Conservation (phyloP, 2,329 filamentous ascomycete species). For the Penicillium sp. region DNA sequence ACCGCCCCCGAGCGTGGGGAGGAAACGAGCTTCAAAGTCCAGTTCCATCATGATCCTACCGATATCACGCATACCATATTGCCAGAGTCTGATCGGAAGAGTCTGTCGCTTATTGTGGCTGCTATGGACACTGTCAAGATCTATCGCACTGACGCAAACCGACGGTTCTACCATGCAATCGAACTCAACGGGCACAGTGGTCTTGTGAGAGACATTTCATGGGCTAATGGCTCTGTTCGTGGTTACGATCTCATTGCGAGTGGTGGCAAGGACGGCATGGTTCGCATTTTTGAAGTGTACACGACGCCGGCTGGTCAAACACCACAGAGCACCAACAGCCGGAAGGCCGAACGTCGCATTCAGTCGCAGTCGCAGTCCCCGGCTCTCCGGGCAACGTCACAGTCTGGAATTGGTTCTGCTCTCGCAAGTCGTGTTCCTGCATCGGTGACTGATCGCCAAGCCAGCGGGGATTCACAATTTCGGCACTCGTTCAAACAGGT, state of each 20-base stretch:
- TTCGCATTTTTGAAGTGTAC: slow-evolving; percentile 75
- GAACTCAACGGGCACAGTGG: slow-evolving; percentile 71
- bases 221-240: slow-evolving; percentile 87
- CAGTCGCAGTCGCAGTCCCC: slow-evolving; percentile 30
- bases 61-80: slow-evolving; percentile 71
- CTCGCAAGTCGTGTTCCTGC: slow-evolving; percentile 38
- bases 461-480: slow-evolving; percentile 39
- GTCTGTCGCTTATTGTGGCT: slow-evolving; percentile 78
- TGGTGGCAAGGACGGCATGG: slow-evolving; percentile 85
- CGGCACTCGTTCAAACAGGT: slow-evolving; percentile 44
- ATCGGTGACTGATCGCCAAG: slow-evolving; percentile 33
- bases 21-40: slow-evolving; percentile 80
- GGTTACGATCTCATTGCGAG: slow-evolving; percentile 90
- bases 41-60: slow-evolving; percentile 80
- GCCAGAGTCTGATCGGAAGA: slow-evolving; percentile 77
- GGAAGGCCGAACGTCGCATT: slow-evolving; percentile 25
- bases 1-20: slow-evolving; percentile 72
- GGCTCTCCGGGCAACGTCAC: slow-evolving; percentile 34
- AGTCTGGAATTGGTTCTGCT: slow-evolving; percentile 45
- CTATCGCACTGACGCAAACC: slow-evolving; percentile 71
- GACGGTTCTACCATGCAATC: slow-evolving; percentile 81
- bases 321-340: slow-evolving; percentile 28
- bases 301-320: slow-evolving; percentile 34
- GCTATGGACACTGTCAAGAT: slow-evolving; percentile 80
- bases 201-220: slow-evolving; percentile 82